Evolutionary conservation across 192 early-diverging fungal genomes (phyloP), one percentile per base, ranked within the genome.

Genomic region (Chytriomyces confervae): DNA sequence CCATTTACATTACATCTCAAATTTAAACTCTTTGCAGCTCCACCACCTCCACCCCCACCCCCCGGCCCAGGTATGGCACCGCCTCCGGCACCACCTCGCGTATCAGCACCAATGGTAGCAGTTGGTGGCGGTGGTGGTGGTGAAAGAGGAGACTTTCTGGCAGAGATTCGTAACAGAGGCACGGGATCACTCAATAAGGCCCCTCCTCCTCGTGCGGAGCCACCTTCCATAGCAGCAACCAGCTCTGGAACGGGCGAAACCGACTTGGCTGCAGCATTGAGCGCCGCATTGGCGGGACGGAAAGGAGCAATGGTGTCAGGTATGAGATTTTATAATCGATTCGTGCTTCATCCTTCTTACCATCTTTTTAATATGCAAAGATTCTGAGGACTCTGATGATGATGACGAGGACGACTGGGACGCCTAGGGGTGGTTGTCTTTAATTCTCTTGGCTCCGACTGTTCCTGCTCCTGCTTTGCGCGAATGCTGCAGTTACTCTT

Each of bases 251-350:
- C 69, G 20, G 47, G 61, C 47, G 76, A 66, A 20, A 62, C 78
- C 66, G 79, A 83, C 62, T 62, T 85, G 64, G 84, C 84, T 6
- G 74, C 24, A n/a, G 77, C 80, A 9, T 64, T 85, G 66, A 77
- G 79, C 24, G 63, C 49, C 16, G 82, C 81, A 7, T 65, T 85
- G 43, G 48, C 61, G 47, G 72, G 67, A 5, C 11, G 72, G 29
- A 62, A 66, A 27, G 50, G 64, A 50, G 81, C 69, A 10, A 57
- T 83, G 64, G 61, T n/a, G 49, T 79, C 80, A 18, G 75, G 80
- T 79, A 62, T 16, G 63, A 63, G 16, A 46, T 44, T 47, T 57
- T 66, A 20, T 10, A 57, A 20, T 51, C 67, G 24, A 6, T 27
- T 81, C 13, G 79, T 43, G 11, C 29, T 50, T 10, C 11, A 74